Evolutionary conservation across 2,329 filamentous ascomycete genomes (phyloP), one percentile per base, ranked within the genome.

Genomic region (Colletotrichum sp.): DNA sequence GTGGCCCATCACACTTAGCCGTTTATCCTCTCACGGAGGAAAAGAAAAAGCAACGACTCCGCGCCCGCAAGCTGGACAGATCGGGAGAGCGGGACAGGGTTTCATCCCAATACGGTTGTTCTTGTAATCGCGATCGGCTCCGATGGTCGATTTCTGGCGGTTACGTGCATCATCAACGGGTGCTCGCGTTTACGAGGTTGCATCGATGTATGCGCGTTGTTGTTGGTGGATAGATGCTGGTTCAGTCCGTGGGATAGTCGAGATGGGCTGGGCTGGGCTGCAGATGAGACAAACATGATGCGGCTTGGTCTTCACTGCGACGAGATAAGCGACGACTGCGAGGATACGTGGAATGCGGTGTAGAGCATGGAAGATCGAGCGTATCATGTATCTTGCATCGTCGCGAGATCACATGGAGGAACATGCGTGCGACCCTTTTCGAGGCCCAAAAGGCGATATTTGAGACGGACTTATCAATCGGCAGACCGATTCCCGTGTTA

Each of bases 401-500:
- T 13, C 44, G 44, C n/a, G n/a, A 52, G 44, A 52, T 52, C 44
- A 52, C 44, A 22, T 52, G 44, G 44, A 52, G 44, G 44, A 8
- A 0, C 44, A 22, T 52, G n/a, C 11, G 22, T 52, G 44, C 44
- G n/a, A 52, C n/a, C 44, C 44, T 22, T 52, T 52, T 5, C 11
- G 7, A 52, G 3, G n/a, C 44, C n/a, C n/a, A 52, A 52, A 22
- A 0, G 44, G 44, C n/a, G n/a, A 52, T 52, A 11, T 12, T 48
- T 48, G 0, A 48, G 39, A 48, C 12, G 19, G 5, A 0, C 36
- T n/a, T n/a, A 0, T n/a, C 39, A 12, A 0, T 2, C 39, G 0
- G 39, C 39, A 48, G 9, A 48, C 0, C 39, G 39, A n/a, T 19
- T 48, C 16, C 16, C 5, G 16, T 1, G 36, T 11, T 44, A 0